Conservation (phyloP, 2,329 filamentous ascomycete species). For the Alternaria solani region DNA sequence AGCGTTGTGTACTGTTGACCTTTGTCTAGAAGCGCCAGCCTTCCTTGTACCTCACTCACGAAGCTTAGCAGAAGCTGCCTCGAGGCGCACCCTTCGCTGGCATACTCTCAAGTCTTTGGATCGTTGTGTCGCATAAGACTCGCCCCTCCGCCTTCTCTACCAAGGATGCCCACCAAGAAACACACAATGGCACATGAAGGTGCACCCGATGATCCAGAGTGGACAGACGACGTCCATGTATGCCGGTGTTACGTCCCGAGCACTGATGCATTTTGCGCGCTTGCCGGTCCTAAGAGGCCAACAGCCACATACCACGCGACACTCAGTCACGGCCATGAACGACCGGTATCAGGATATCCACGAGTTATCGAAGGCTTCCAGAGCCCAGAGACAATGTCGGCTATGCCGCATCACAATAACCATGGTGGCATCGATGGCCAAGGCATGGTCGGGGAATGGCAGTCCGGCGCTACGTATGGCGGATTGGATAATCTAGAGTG, state of each 20-base stretch:
- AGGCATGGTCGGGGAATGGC: background rate
- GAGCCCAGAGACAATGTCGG: background rate
- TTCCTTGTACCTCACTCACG: background rate
- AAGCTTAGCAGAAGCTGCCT: background rate
- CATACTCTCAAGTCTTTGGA: no score
- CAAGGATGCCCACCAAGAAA: background rate
- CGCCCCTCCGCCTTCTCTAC: background rate
- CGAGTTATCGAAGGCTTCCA: no score
- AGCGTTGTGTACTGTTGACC: background rate
- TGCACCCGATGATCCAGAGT: no score
- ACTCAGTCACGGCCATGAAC: background rate
- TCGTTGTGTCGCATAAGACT: background rate
- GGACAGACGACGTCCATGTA: background rate
- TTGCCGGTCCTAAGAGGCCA: background rate
- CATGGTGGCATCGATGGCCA: background rate
- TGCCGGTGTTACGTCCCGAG: no score
- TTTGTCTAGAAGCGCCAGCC: background rate
- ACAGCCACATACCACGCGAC: background rate
- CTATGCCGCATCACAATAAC: background rate
- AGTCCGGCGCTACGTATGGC: background rate
- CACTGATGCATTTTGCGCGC: background rate
- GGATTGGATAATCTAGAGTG: background rate
- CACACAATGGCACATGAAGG: background rate
- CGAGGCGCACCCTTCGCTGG: background rate
- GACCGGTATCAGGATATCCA: background rate